Evolutionary conservation across 345 rosid species (phyloP), one percentile per base, ranked within the genome.

Genomic region (Mangifera indica): DNA sequence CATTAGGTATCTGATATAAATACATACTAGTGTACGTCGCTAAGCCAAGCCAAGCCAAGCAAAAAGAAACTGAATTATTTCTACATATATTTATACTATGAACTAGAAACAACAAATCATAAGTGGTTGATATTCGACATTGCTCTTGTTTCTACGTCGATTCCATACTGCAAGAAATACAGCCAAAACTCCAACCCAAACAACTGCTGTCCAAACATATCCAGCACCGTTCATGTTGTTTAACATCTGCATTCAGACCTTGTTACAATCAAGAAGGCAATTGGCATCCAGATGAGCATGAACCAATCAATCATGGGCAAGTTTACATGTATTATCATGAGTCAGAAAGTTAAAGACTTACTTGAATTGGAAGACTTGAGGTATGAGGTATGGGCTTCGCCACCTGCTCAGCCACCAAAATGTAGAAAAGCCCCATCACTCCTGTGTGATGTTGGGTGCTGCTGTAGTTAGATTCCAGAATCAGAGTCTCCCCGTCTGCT

Each of bases 401-500:
- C 73, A 78, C 54, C 67, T 77, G 76, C 34, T 88, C 86, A 25
- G 91, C 89, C 24, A 94, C 88, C 71, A 87, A 29, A 26, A 94
- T 55, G 84, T 90, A 84, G 80, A 92, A 89, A 45, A 94, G 82
- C 32, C 91, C 94, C 98, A 94, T 94, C 3, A 94, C 97, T 53
- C 98, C 97, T 0, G 88, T 85, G 81, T 89, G 98, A 66, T 45
- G 73, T 69, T 51, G 20, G 17, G 70, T 20, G 60, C 49, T 89
- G 75, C 84, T 90, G 70, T 92, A 94, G 29, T 80, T 87, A 11
- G 90, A 83, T 75, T 90, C 95, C 73, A 94, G 40, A 60, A 78
- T 78, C 59, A 92, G 77, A 26, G 79, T 85, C 77, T 94, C 97
- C 66, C 89, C 85, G 20, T 75, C 72, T 12, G 65, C 72, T 64